Evolutionary conservation across 805 yeast species (phyloP).

Genomic region (Isabelozyma gotoi): DNA sequence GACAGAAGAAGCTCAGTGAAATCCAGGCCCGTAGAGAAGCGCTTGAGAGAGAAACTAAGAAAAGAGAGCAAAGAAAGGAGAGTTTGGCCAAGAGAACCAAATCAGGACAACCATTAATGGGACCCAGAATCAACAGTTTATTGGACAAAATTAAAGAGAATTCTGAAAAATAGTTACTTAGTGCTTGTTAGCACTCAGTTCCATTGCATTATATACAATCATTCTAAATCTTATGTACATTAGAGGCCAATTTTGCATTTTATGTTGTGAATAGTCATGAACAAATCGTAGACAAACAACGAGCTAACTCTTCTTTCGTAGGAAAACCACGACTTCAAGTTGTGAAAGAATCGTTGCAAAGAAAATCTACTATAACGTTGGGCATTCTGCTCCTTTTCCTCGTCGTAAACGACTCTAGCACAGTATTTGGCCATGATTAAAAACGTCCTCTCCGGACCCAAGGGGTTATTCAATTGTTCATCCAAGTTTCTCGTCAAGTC

Average conservation of each 20-base stretch:
- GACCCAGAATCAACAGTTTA: constrained; percentile 76
- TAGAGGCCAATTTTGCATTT: constrained; percentile 4
- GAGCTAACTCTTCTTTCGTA: constrained; percentile 32
- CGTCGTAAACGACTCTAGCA: constrained; percentile 75
- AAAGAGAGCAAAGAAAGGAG: constrained; percentile 45
- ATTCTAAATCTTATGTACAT: background rate
- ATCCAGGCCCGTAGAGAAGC: constrained; percentile 37
- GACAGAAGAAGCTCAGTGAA: constrained; percentile 36
- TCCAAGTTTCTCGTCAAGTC: constrained; percentile 89
- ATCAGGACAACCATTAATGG: constrained; percentile 88
- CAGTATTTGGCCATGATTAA: constrained; percentile 89
- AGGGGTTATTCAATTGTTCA: constrained; percentile 74
- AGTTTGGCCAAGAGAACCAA: constrained; percentile 51
- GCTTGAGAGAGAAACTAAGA: constrained; percentile 34
- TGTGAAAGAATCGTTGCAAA: constrained; percentile 5
- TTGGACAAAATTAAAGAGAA: constrained; percentile 67
- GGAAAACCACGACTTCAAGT: constrained; percentile 28
- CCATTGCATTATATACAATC: background rate
- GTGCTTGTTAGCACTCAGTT: background rate
- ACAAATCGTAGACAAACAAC: constrained; percentile 33
- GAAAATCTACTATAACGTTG: constrained; percentile 16
- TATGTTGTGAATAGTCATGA: constrained; percentile 20
- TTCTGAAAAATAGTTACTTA: background rate
- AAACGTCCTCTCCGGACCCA: constrained; percentile 86
- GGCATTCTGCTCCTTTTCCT: constrained; percentile 46